Percentiles rank a stretch among this genome's conserved stretches.
Conservation (phyloP, 1,284 basidiomycete species). For the Mycosarcoma mackinlayi region DNA sequence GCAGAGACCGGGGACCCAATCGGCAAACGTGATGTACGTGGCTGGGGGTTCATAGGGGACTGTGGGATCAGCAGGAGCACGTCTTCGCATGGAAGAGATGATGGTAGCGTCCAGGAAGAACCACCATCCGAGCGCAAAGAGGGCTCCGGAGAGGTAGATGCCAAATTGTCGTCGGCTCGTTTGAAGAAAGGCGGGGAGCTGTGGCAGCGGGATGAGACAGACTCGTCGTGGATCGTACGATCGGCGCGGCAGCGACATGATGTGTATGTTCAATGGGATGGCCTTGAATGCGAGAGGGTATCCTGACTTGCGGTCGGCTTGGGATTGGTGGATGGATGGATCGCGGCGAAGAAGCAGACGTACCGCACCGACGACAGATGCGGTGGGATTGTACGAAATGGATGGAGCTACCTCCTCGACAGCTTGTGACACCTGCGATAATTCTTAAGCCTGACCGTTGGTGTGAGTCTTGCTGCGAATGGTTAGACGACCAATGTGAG, state of each 20-base stretch:
- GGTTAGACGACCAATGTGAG: no score
- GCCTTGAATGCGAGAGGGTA: no score
- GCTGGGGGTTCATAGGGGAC: constrained; percentile 79
- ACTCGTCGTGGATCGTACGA: constrained; percentile 88
- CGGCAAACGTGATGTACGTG: constrained; percentile 87
- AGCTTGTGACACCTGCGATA: no score
- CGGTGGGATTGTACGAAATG: no score
- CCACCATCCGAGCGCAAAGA: constrained; percentile 94
- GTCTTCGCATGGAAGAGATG: constrained; percentile 75
- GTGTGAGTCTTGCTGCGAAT: no score
- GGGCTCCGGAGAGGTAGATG: constrained; percentile 88
- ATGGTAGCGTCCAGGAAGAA: constrained; percentile 94
- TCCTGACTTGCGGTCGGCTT: no score
- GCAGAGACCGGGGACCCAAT: constrained; percentile 95
- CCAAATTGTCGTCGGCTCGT: constrained; percentile 81
- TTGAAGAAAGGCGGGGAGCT: constrained; percentile 65
- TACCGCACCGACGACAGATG: no score
- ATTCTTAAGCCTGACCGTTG: no score
- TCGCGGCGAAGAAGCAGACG: no score
- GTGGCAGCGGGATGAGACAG: constrained; percentile 73
- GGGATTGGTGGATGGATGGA: constrained; percentile 1
- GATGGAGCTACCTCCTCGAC: background rate
- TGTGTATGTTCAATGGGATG: background rate
- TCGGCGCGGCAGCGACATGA: constrained; percentile 78
- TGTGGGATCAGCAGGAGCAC: constrained; percentile 75